Conservation (phyloP, 805 yeast genomes). For the Candida andamanensis region DNA sequence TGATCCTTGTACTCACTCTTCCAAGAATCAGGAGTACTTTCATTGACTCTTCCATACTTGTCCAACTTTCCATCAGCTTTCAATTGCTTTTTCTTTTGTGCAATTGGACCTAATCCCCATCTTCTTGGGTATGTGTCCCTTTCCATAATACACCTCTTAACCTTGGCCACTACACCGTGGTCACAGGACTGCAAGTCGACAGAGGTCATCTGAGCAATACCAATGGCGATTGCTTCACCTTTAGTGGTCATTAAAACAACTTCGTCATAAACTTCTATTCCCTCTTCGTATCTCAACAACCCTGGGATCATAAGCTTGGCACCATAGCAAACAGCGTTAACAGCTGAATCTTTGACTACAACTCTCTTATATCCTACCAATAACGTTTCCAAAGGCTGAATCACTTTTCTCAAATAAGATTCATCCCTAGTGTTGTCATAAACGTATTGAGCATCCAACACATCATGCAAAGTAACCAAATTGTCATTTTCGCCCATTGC, state of each 20-base stretch:
- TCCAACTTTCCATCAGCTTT: slow-evolving; percentile 96
- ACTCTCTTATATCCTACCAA: slow-evolving; percentile 94
- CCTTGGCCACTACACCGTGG: slow-evolving; percentile 97
- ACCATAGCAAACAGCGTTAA: slow-evolving; percentile 97
- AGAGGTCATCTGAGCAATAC: slow-evolving; percentile 97
- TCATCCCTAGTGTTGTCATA: slow-evolving; percentile 97
- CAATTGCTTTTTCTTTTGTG: slow-evolving; percentile 96
- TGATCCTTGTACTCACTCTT: slow-evolving; percentile 76
- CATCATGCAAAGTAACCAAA: slow-evolving; percentile 94
- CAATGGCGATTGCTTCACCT: slow-evolving; percentile 99
- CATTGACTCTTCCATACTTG: slow-evolving; percentile 90
- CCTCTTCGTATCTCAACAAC: slow-evolving; percentile 93
- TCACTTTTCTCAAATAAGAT: slow-evolving; percentile 86
- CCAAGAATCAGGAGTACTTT: slow-evolving; percentile 92
- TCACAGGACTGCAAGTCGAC: slow-evolving; percentile 95
- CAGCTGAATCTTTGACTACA: slow-evolving; percentile 91
- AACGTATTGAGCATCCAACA: slow-evolving; percentile 96
- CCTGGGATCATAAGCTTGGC: slow-evolving; percentile 99
- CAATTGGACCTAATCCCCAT: slow-evolving; percentile 99
- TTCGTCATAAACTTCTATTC: slow-evolving; percentile 95
- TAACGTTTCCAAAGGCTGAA: slow-evolving; percentile 91
- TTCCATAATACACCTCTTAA: slow-evolving; percentile 99
- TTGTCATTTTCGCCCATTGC: slow-evolving; percentile 87
- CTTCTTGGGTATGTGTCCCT: slow-evolving; percentile 98
- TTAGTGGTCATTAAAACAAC: slow-evolving; percentile 97